Evolutionary conservation across 2,329 filamentous ascomycete species (phyloP).

Genomic region (Cladophialophora yegresii): DNA sequence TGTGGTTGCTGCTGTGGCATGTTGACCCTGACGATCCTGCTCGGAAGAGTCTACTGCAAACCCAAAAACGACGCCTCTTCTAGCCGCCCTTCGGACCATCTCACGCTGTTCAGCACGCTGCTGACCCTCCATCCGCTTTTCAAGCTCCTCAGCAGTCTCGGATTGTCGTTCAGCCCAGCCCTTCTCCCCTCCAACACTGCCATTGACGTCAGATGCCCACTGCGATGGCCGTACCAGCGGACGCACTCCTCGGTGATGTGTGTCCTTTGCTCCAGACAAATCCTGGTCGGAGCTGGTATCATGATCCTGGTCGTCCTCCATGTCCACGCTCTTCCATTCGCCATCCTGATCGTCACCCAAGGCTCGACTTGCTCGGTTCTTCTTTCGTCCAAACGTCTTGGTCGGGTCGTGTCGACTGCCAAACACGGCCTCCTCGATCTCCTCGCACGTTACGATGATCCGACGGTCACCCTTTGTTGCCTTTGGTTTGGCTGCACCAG

Average conservation of each 20-base stretch:
- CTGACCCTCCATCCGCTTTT: constrained; percentile 31
- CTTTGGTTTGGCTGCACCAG: constrained; percentile 19
- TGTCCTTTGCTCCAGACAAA: background rate
- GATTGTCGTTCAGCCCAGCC: constrained; percentile 55
- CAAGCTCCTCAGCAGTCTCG: constrained; percentile 17
- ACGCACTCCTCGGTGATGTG: constrained; percentile 23
- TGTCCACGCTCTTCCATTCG: constrained; percentile 51
- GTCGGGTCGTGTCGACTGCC: constrained; percentile 37
- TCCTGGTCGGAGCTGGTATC: background rate
- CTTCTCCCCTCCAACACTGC: constrained; percentile 59
- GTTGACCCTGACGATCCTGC: background rate
- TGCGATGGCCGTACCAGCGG: constrained; percentile 47
- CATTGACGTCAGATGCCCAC: constrained; percentile 55
- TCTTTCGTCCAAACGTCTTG: constrained; percentile 12
- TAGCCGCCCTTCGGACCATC: constrained; percentile 32
- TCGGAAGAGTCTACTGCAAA: constrained; percentile 14
- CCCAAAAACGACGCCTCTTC: constrained; percentile 31
- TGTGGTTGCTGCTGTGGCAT: background rate
- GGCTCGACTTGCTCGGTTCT: constrained; percentile 48
- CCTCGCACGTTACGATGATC: constrained; percentile 53
- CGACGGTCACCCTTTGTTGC: constrained; percentile 54
- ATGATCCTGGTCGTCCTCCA: constrained; percentile 38
- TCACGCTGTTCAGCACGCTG: constrained; percentile 32
- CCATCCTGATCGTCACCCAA: constrained; percentile 43
- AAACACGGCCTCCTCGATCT: constrained; percentile 56